Evolutionary conservation across 768 basidiomycete species (phyloP).

Genomic region (Mycena vulgaris): DNA sequence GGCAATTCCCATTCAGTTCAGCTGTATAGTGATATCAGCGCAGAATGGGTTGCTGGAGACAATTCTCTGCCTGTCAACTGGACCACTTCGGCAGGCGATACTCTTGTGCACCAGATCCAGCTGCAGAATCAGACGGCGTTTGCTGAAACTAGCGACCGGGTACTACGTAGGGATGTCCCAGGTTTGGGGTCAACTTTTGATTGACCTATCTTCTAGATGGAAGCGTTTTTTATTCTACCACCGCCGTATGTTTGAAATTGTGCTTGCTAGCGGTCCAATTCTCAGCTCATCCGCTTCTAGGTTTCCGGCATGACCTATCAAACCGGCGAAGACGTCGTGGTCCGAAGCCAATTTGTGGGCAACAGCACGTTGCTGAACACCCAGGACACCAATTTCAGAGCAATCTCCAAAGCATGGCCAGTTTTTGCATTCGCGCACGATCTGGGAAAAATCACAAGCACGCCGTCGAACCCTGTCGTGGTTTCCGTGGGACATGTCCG

Average conservation of each 20-base stretch:
- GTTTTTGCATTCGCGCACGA: conserved; percentile 74
- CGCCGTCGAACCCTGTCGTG: conserved; percentile 49
- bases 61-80: conserved; percentile 68
- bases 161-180: conserved; percentile 60
- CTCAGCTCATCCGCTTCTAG: conserved; percentile 43
- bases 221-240: conserved; percentile 70
- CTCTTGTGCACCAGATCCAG: conserved; percentile 72
- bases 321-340: conserved; percentile 66
- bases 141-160: conserved; percentile 70
- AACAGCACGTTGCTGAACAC: conserved; percentile 64
- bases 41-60: conserved; percentile 67
- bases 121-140: conserved; percentile 60
- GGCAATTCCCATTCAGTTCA: conserved; percentile 64
- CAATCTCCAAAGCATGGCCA: conserved; percentile 70
- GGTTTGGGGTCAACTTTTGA: conserved; percentile 28
- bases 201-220: conserved; percentile 62
- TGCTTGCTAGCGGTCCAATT: neutral
- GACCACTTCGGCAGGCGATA: conserved; percentile 60
- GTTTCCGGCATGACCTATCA: conserved; percentile 66
- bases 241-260: conserved; percentile 48
- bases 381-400: conserved; percentile 69
- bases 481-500: conserved; percentile 65
- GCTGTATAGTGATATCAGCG: conserved; percentile 74
- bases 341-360: conserved; percentile 74
- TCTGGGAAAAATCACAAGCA: conserved; percentile 60